phyloP scores from a whole-genome alignment of 2,329 filamentous ascomycete genomes.

The Xylariaceae sp. region DNA sequence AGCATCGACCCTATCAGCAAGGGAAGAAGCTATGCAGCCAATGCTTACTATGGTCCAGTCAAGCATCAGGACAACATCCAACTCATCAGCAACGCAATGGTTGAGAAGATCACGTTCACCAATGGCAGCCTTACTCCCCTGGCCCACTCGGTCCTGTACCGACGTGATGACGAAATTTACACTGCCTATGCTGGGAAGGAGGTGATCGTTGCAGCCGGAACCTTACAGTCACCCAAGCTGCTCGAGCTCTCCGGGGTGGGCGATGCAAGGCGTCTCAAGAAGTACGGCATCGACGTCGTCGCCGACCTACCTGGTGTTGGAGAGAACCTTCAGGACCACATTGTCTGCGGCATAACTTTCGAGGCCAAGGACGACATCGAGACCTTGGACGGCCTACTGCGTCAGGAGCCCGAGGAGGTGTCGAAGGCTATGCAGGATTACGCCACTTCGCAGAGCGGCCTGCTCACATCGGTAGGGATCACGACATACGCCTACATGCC shows the following conservation, averaged over 20 bases:
- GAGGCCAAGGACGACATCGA: conserved; percentile 8
- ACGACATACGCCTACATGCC: conserved; percentile 8
- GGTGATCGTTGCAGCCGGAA: conserved; percentile 13
- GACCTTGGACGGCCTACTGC: conserved; percentile 8
- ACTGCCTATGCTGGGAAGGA: conserved; percentile 5
- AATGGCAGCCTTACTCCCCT: not conserved
- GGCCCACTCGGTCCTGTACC: conserved; percentile 7
- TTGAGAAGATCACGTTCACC: conserved; percentile 8
- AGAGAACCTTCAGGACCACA: conserved; percentile 18
- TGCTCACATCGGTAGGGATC: conserved; percentile 8
- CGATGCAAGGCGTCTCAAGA: conserved; percentile 2
- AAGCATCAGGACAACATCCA: conserved; percentile 8
- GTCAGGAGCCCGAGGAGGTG: conserved; percentile 7
- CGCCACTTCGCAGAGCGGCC: conserved; percentile 1
- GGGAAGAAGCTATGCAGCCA: conserved; percentile 7
- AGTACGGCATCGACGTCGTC: conserved; percentile 4
- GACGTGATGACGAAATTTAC: not conserved
- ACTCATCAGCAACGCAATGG: conserved; percentile 6
- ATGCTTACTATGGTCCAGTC: conserved; percentile 9
- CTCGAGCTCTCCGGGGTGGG: conserved; percentile 31
- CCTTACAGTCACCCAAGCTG: conserved; percentile 18
- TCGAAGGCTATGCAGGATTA: conserved; percentile 11
- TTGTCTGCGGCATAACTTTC: conserved; percentile 5
- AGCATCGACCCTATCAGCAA: conserved; percentile 8
- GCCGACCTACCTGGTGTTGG: conserved; percentile 11